Evolutionary conservation across 495 filamentous ascomycete genomes (phyloP).

Genomic region (Xylaria longipes): DNA sequence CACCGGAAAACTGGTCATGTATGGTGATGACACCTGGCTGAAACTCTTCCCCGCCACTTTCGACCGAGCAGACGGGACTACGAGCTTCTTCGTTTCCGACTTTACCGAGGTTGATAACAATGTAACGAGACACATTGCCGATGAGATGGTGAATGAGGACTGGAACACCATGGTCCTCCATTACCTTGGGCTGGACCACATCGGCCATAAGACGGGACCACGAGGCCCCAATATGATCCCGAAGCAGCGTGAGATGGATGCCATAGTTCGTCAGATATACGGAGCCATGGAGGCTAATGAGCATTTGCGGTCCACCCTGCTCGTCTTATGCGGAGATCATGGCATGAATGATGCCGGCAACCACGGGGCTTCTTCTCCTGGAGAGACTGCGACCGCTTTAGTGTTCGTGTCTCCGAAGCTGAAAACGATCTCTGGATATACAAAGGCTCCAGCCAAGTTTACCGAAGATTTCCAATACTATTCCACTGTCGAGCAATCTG

Average conservation of each 20-base stretch:
- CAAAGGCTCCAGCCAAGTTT: slow-evolving; percentile 52
- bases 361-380: slow-evolving; percentile 89
- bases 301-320: slow-evolving; percentile 77
- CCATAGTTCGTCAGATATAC: slow-evolving; percentile 76
- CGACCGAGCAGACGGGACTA: slow-evolving; percentile 84
- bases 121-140: slow-evolving; percentile 86
- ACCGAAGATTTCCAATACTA: slow-evolving; percentile 79
- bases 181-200: slow-evolving; percentile 96
- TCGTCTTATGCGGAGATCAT: slow-evolving; percentile 92
- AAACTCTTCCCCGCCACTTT: slow-evolving; percentile 94
- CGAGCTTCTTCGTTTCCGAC: slow-evolving; percentile 98
- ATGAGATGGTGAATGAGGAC: slow-evolving; percentile 75
- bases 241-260: slow-evolving; percentile 96
- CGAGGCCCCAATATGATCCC: slow-evolving; percentile 86
- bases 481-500: slow-evolving; percentile 83
- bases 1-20: slow-evolving; percentile 82
- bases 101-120: slow-evolving; percentile 98
- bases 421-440: slow-evolving; percentile 56
- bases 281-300: slow-evolving; percentile 69
- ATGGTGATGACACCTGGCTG: slow-evolving; percentile 97
- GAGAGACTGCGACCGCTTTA: slow-evolving; percentile 92
- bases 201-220: slow-evolving; percentile 96
- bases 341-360: slow-evolving; percentile 99
- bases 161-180: slow-evolving; percentile 96
- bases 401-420: slow-evolving; percentile 92